Evolutionary conservation across 345 rosid species (phyloP).

Genomic region (Alliaria petiolata): DNA sequence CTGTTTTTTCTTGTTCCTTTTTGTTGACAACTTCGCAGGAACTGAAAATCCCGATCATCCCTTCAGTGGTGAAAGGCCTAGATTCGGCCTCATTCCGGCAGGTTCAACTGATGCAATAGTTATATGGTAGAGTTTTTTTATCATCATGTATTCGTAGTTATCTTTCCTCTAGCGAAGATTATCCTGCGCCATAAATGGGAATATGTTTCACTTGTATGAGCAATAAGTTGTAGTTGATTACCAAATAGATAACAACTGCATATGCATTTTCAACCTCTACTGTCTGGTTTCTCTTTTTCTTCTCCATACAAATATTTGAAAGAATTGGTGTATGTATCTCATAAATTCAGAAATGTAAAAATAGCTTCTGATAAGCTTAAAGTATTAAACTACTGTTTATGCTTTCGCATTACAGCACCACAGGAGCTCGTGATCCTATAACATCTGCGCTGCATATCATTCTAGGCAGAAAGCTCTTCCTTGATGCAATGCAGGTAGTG

Average conservation of each 20-base stretch:
- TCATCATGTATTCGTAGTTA: not conserved
- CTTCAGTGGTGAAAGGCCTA: constrained; percentile 43
- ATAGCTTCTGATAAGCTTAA: not conserved
- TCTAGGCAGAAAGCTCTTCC: constrained; percentile 70
- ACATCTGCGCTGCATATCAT: constrained; percentile 90
- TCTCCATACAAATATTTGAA: not conserved
- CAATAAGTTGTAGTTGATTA: not conserved
- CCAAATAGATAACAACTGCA: not conserved
- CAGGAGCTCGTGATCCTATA: constrained; percentile 89
- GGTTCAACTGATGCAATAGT: constrained; percentile 94
- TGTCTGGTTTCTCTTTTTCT: not conserved
- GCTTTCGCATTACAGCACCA: constrained; percentile 56
- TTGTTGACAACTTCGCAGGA: constrained; percentile 29
- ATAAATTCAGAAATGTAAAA: not conserved
- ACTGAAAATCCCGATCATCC: constrained; percentile 42
- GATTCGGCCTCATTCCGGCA: constrained; percentile 88
- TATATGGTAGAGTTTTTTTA: constrained; percentile 54
- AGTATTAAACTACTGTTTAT: not conserved
- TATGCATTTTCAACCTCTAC: not conserved
- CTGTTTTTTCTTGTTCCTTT: constrained; percentile 21
- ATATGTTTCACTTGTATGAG: not conserved
- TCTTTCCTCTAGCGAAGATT: not conserved
- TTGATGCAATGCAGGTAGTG: constrained; percentile 92
- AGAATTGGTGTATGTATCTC: not conserved
- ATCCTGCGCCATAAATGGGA: not conserved